These are phyloP conservation scores for Cornus suecica DNA, from an alignment of 148 eudicot species.

Conservation along the genomic window DNA sequence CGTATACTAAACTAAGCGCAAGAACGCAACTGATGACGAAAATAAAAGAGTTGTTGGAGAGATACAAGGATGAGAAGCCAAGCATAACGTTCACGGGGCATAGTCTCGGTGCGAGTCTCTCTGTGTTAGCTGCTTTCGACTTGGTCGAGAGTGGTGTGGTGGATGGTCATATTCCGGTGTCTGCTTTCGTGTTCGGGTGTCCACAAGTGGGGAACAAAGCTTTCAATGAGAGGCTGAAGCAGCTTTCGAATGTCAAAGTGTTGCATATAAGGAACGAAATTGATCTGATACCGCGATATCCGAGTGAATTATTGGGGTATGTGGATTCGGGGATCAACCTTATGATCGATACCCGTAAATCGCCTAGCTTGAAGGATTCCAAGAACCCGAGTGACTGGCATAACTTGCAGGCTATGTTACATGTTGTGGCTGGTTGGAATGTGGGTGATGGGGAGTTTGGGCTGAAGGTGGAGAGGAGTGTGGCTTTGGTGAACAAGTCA, in stretches of 20 bases:
- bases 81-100: constrained; percentile 62
- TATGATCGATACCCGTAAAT: constrained; percentile 62
- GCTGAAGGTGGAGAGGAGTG: constrained; percentile 51
- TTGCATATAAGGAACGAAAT: constrained; percentile 68
- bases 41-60: constrained; percentile 32
- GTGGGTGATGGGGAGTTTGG: constrained; percentile 52
- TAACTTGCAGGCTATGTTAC: constrained; percentile 68
- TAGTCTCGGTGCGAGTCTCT: constrained; percentile 64
- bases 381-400: constrained; percentile 81
- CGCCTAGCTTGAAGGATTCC: constrained; percentile 63
- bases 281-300: constrained; percentile 74
- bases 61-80: constrained; percentile 39
- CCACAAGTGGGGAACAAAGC: constrained; percentile 75
- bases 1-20: constrained; percentile 64
- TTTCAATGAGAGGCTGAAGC: constrained; percentile 48
- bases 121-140: constrained; percentile 69
- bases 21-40: constrained; percentile 52
- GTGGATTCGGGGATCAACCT: constrained; percentile 54
- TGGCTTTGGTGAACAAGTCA: constrained; percentile 82
- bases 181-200: constrained; percentile 72
- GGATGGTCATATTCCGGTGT: constrained; percentile 42
- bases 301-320: constrained; percentile 55
- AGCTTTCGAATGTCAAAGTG: constrained; percentile 50
- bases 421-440: constrained; percentile 76
- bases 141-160: constrained; percentile 59